Evolutionary conservation across 495 filamentous ascomycete species (phyloP), one percentile per base, ranked within the genome.

Genomic region (Hypoxylon crocopeplum): DNA sequence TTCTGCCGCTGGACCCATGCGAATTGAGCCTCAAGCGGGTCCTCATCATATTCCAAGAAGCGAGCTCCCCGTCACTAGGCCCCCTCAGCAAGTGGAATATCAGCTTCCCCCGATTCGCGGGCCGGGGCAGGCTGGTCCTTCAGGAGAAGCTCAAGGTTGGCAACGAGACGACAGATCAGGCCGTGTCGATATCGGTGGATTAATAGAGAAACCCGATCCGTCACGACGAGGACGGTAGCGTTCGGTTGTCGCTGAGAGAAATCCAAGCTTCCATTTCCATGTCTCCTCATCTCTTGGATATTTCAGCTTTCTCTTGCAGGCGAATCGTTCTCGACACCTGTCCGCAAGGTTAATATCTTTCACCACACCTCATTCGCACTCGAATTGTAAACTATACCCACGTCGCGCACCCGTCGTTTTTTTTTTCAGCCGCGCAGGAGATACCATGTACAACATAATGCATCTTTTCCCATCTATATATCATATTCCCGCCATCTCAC

Each of bases 101-200:
- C 82, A 82, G 54, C 69, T 82, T 12, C 79, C 79, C 6, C 80
- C 82, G 5, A 82, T 82, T 36, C 72, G 79, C 22, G 77, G 73
- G 27, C 79, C 74, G 51, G 72, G 73, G 17, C 64, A 70, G 17
- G 50, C 59, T 17, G 60, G 60, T 1, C 60, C 72, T 44, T 59
- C 76, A 7, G 52, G 64, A 38, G 77, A 77, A 51, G 54, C 66
- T 20, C 36, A 38, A 10, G 24, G 52, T 16, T 77, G 75, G 63
- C 70, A 69, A 25, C 55, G 72, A 39, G 79, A 79, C 44, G 79
- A 81, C 37, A 72, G 78, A 21, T 68, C 73, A 36, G 60, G 70
- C 25, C 74, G 81, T 10, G 75, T 84, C 24, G 82, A 82, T 52
- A 84, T 84, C 55, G 77, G 78, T 19, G 82, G 81, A 24, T 69